Evolutionary conservation across 306 rosid genomes (phyloP).

Genomic region (Rosa rugosa): DNA sequence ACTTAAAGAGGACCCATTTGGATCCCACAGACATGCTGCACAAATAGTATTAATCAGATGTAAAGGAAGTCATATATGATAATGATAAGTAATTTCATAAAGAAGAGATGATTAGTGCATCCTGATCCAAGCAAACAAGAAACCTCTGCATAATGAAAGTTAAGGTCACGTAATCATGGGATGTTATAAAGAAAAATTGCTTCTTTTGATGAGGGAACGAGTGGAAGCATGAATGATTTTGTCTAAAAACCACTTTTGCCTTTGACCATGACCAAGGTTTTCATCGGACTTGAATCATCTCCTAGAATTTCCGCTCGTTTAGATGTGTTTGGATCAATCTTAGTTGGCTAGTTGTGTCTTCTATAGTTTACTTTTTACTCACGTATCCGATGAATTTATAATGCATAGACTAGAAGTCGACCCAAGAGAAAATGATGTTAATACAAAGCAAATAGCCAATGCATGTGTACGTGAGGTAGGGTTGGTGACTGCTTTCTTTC

Average conservation of each 20-base stretch:
- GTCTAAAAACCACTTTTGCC: constrained; percentile 3
- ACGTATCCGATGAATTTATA: neutral
- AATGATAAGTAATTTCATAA: neutral
- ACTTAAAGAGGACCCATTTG: constrained; percentile 1
- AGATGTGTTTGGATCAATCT: neutral
- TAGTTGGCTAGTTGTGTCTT: neutral
- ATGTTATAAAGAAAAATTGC: neutral
- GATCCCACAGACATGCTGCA: constrained; percentile 9
- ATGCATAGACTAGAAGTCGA: neutral
- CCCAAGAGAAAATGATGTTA: neutral
- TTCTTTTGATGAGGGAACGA: neutral
- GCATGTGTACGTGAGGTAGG: neutral
- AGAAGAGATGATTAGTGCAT: neutral
- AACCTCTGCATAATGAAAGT: neutral
- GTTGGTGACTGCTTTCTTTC: neutral
- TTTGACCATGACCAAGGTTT: neutral
- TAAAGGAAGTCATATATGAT: neutral
- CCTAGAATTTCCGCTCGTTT: neutral
- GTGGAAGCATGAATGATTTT: constrained; percentile 6
- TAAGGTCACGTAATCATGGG: neutral
- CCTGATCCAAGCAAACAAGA: neutral
- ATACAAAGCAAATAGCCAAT: neutral
- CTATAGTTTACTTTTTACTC: neutral
- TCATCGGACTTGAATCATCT: neutral
- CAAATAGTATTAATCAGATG: neutral